phyloP scores from a whole-genome alignment of 441 rosid genomes.

The Pelargonium citronellum region DNA sequence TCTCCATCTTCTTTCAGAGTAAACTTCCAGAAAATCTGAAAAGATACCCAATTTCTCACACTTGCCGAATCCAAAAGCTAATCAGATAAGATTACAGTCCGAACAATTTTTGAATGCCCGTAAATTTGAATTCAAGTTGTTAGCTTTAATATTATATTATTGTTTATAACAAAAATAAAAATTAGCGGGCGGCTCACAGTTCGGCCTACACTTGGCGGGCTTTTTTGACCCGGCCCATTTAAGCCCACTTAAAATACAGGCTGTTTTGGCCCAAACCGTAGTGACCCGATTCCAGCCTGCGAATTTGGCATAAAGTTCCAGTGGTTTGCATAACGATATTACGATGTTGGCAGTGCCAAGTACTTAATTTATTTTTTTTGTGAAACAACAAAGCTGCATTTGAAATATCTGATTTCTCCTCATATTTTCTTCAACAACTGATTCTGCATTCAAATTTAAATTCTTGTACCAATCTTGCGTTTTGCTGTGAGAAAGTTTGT shows the following conservation, averaged over 20 bases:
- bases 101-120: constrained; percentile 59
- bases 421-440: not conserved
- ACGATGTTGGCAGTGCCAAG: too few species aligned
- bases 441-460: constrained; percentile 13
- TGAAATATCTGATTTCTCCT: not conserved
- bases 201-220: too few species aligned
- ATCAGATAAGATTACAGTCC: constrained; percentile 56
- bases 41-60: constrained; percentile 53
- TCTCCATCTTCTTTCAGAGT: constrained; percentile 34
- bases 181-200: too few species aligned
- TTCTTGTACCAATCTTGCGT: constrained; percentile 45
- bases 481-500: constrained; percentile 61
- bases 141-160: too few species aligned
- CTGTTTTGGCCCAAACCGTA: too few species aligned
- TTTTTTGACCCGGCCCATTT: too few species aligned
- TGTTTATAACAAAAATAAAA: too few species aligned
- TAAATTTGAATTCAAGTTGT: constrained; percentile 32
- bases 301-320: too few species aligned
- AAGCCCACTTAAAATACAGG: too few species aligned
- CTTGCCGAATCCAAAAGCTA: constrained; percentile 33
- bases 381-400: constrained; percentile 1
- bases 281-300: too few species aligned
- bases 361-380: not conserved
- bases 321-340: too few species aligned
- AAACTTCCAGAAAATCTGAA: constrained; percentile 82